Evolutionary conservation across 2,329 filamentous ascomycete species (phyloP), one percentile per base, ranked within the genome.

Genomic region (Botrytis fragariae): DNA sequence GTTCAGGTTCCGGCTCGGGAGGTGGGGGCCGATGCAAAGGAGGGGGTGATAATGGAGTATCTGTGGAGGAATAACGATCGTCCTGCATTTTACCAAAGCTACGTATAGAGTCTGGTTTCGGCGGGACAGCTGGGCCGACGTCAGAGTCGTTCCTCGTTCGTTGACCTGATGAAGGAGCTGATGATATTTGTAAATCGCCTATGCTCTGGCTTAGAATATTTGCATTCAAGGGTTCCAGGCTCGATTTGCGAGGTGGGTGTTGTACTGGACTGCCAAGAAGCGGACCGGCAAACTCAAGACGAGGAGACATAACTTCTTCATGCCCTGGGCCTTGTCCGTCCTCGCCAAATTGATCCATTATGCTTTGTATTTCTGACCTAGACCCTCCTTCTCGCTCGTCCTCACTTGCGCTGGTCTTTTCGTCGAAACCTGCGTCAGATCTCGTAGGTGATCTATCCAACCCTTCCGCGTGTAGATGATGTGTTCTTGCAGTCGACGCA

Each of bases 331-430:
- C 93, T 69, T 90, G 89, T 42, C 89, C 89, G 69, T 89, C 89
- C 79, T 93, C 90, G 77, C 92, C 91, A 78, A 98, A 98, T 83
- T 98, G 96, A 75, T 94, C 93, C 93, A 99, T 98, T 81, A 99
- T 98, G 81, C 89, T 97, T 83, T 98, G 93, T 74, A 99, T 98
- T 84, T 99, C 96, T 9, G 92, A 91, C 74, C 90, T 89, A 1
- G 93, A 93, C 69, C 89, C 90, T 69, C 88, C 88, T 65, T 94
- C 90, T 35, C 89, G 87, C 72, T 89, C 87, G 79, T 90, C 89
- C 79, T 91, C 90, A 77, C 86, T 90, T 51, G 85, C 77, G 71
- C 86, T 86, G 74, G 83, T 83, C 77, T 85, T 88, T 69, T 90
- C 89, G 69, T 91, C 89, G 75, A 88, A 87, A 10, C 83, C 86